Conservation (phyloP, 352 stramenopile genomes). For the Pilasporangium apinafurcum region DNA sequence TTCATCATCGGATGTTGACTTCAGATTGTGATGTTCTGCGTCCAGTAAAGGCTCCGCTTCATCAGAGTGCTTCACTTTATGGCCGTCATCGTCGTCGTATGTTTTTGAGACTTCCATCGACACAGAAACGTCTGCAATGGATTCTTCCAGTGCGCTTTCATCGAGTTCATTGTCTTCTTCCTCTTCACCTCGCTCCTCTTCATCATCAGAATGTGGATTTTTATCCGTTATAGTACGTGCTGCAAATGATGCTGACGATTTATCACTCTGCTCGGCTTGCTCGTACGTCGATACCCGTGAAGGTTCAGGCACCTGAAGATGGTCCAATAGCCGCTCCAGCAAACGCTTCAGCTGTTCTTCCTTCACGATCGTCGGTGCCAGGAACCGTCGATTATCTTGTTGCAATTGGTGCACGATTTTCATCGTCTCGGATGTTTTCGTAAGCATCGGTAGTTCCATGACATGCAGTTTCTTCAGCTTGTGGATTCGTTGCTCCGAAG, state of each 20-base stretch:
- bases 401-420: slow-evolving; percentile 49
- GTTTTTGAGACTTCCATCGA: slow-evolving; percentile 15
- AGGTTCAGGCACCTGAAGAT: slow-evolving; percentile 17
- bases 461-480: slow-evolving; percentile 62
- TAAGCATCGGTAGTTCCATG: slow-evolving; percentile 66
- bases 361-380: slow-evolving; percentile 55
- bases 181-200: slow-evolving; percentile 6
- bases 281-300: not conserved
- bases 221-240: not conserved
- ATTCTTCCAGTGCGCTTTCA: slow-evolving; percentile 33
- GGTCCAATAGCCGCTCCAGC: slow-evolving; percentile 53
- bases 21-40: not conserved
- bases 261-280: not conserved
- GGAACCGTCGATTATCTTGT: slow-evolving; percentile 55
- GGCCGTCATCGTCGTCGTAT: slow-evolving; percentile 2
- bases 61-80: not conserved
- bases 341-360: slow-evolving; percentile 56
- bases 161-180: slow-evolving; percentile 23
- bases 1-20: not conserved
- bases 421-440: slow-evolving; percentile 28
- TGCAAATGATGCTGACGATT: not conserved
- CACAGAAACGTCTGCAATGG: slow-evolving; percentile 24
- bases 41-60: no score
- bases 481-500: not conserved
- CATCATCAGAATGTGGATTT: not conserved